Evolutionary conservation across 148 eudicot genomes (phyloP).

Genomic region (Fagopyrum tataricum): DNA sequence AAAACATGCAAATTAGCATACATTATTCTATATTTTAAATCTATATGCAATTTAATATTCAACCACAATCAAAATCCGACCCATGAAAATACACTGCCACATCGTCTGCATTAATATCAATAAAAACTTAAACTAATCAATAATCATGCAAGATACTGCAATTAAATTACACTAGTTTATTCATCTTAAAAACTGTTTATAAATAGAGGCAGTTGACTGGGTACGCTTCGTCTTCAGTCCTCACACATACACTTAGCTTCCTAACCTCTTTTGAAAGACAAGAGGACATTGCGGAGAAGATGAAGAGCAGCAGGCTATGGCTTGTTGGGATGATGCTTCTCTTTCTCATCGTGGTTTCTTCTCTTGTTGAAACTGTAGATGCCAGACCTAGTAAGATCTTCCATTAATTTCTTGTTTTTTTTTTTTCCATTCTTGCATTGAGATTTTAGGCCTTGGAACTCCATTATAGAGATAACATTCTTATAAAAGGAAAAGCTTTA

Average conservation of each 20-base stretch:
- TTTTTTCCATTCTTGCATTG: neutral
- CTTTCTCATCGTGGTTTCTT: slow-evolving; percentile 10
- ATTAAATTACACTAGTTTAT: too few species aligned
- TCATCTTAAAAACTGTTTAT: neutral
- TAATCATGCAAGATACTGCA: neutral
- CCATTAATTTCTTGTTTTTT: neutral
- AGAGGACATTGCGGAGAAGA: neutral
- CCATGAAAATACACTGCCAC: neutral
- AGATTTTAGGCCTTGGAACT: too few species aligned
- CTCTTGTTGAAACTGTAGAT: slow-evolving; percentile 5
- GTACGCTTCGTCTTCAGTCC: neutral
- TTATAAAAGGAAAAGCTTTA: too few species aligned
- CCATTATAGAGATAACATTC: too few species aligned
- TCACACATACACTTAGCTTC: neutral
- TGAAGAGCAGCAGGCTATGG: slow-evolving; percentile 6
- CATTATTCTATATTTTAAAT: neutral
- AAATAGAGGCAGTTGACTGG: neutral
- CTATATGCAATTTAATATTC: neutral
- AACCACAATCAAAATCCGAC: neutral
- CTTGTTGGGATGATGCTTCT: slow-evolving; percentile 2
- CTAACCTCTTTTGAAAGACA: neutral
- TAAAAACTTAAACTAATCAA: neutral
- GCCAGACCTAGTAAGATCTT: slow-evolving; percentile 11
- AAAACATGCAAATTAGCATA: neutral
- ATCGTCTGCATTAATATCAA: neutral